Base-by-base conservation (phyloP, 257 asterid genomes). In the Penstemon eatonii region DNA sequence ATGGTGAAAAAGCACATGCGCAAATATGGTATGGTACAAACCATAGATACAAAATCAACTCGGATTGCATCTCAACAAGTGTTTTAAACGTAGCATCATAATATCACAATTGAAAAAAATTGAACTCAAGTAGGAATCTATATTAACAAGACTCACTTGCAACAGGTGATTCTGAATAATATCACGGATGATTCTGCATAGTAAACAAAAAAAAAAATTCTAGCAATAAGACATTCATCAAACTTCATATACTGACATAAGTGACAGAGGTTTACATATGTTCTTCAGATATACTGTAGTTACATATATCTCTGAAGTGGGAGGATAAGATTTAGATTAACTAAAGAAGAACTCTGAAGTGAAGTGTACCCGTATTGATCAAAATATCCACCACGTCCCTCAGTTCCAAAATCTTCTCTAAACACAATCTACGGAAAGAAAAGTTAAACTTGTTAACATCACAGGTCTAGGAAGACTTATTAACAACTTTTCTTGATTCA, bases 311-410 rank as follows among this genome's bases (percentile, higher is more conserved):
- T 46, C 66, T 59, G 42, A 11, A 66, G 70, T 36, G 58, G 57
- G 33, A 56, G 57, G 42, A 59, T 63, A 61, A 44, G 56, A 69
- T 39, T 52, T 68, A 70, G 50, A 51, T 63, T 51, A 49, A 64
- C 15, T 52, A 56, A 3, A 12, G 62, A 76, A 75, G 76, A 61
- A 72, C 25, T 58, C 10, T 58, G 56, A 57, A 66, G 67, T 18
- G 50, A 41, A 40, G 58, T 54, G 72, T 86, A 91, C 98, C 99
- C 99, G 66, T 94, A 94, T 77, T 94, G 86, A 76, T 94, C 96
- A 67, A 94, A 94, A 79, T 94, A 94, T 81, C 99, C 99, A 76
- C 99, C 99, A 15, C 99, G 99, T 8, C 99, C 99, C 64, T 94
- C 98, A 53, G 96, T 91, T 75, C 99, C 99, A 70, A 94, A 94